Percentiles rank a stretch among this genome's conserved stretches.
phyloP scores from a whole-genome alignment of 306 rosid genomes.

The Pyrus bretschneideri region DNA sequence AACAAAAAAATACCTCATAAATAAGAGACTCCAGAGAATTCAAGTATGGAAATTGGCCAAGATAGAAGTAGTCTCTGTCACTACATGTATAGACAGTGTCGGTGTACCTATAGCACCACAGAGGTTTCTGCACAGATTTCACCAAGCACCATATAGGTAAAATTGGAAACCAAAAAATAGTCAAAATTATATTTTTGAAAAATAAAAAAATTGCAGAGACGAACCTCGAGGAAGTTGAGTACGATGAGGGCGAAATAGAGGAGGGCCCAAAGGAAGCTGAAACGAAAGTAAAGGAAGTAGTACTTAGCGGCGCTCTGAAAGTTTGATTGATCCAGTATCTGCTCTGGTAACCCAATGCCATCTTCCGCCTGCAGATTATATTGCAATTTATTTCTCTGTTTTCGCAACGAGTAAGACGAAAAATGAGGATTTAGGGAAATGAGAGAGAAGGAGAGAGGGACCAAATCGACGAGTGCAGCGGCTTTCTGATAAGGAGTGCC shows the following conservation, averaged over 20 bases:
- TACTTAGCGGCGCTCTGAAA: slow-evolving; percentile 59
- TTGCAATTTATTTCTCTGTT: not conserved
- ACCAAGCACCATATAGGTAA: not conserved
- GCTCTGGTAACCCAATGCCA: slow-evolving; percentile 86
- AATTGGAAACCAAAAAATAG: not conserved
- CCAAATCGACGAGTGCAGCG: slow-evolving; percentile 93
- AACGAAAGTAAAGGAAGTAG: slow-evolving; percentile 52
- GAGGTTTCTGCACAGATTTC: slow-evolving; percentile 60
- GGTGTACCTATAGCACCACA: slow-evolving; percentile 65
- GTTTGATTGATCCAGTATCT: slow-evolving; percentile 63
- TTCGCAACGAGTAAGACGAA: not conserved
- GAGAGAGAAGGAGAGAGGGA: slow-evolving; percentile 29
- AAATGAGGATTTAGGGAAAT: not conserved
- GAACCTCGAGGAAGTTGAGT: slow-evolving; percentile 89
- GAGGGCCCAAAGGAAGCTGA: slow-evolving; percentile 57
- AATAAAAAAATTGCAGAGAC: slow-evolving; percentile 3
- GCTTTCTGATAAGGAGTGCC: slow-evolving; percentile 75
- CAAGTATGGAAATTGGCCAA: slow-evolving; percentile 86
- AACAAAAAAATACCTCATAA: slow-evolving; percentile 54
- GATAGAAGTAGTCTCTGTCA: slow-evolving; percentile 77
- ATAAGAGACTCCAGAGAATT: slow-evolving; percentile 55
- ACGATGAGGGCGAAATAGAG: slow-evolving; percentile 59
- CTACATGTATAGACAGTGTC: slow-evolving; percentile 38
- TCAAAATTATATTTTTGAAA: not conserved
- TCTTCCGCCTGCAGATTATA: slow-evolving; percentile 80